phyloP scores from a whole-genome alignment of 2,329 filamentous ascomycete genomes.

The Neocucurbitaria cava region DNA sequence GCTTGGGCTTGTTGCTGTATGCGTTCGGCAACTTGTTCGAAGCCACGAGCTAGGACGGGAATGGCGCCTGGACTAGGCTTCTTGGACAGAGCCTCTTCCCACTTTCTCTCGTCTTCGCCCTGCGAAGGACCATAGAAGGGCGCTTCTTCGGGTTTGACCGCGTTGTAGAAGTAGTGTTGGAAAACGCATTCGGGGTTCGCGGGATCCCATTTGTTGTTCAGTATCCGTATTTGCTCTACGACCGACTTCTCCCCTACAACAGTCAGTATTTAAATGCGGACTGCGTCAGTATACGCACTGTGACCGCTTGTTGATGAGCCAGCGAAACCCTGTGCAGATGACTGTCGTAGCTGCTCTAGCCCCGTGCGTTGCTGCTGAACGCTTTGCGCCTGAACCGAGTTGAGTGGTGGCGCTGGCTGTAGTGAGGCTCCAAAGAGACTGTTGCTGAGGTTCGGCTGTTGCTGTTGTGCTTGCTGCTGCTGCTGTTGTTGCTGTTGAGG shows the following conservation, averaged over 20 bases:
- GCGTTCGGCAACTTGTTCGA: conserved; percentile 73
- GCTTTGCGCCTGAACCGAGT: conserved; percentile 38
- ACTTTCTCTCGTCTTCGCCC: conserved; percentile 76
- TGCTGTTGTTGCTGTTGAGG: conserved; percentile 46
- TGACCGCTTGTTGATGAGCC: conserved; percentile 36
- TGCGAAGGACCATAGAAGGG: conserved; percentile 76
- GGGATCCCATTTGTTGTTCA: conserved; percentile 78
- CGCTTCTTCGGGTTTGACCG: conserved; percentile 75
- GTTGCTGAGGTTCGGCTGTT: conserved; percentile 50
- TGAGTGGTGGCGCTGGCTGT: conserved; percentile 40
- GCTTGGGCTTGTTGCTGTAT: conserved; percentile 75
- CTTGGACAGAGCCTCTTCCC: conserved; percentile 82
- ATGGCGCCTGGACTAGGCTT: conserved; percentile 80
- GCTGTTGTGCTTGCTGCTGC: conserved; percentile 47
- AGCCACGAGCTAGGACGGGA: conserved; percentile 77
- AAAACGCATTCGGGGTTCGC: conserved; percentile 73
- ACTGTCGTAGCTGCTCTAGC: conserved; percentile 45
- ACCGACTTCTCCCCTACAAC: conserved; percentile 72
- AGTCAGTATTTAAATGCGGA: conserved; percentile 15
- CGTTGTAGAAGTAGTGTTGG: conserved; percentile 88
- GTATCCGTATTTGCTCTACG: conserved; percentile 73
- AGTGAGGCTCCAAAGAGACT: conserved; percentile 48
- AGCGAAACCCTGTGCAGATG: conserved; percentile 34
- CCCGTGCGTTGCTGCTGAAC: conserved; percentile 48
- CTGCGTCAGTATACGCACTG: conserved; percentile 23